Conservation (phyloP, 352 stramenopile species). For the Phytophthora agathidicida region DNA sequence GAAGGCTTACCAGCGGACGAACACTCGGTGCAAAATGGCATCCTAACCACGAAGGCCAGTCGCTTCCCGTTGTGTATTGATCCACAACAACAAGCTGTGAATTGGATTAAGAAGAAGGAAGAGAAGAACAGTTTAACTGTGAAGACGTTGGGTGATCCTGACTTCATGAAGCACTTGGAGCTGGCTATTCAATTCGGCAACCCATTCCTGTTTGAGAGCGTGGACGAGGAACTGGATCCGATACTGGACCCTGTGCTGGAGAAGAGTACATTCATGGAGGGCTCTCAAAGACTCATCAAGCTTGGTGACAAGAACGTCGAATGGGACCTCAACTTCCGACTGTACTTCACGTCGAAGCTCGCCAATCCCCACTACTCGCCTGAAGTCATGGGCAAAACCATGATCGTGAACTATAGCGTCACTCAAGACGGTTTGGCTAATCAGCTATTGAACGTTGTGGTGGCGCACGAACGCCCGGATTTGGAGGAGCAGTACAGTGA, state of each 20-base stretch:
- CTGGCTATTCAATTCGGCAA: conserved; percentile 96
- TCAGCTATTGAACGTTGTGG: conserved; percentile 94
- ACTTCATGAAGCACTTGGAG: conserved; percentile 97
- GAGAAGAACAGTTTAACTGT: conserved; percentile 93
- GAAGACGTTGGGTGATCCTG: conserved; percentile 92
- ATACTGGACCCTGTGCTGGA: conserved; percentile 95
- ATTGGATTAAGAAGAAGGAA: conserved; percentile 97
- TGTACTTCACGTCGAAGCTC: conserved; percentile 96
- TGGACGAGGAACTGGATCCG: conserved; percentile 95
- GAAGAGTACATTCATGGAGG: conserved; percentile 93
- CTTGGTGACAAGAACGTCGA: conserved; percentile 95
- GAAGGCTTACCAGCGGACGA: conserved; percentile 94
- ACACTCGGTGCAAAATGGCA: conserved; percentile 96
- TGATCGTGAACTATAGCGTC: conserved; percentile 97
- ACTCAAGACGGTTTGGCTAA: conserved; percentile 92
- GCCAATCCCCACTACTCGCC: conserved; percentile 95
- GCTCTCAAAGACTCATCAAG: conserved; percentile 90
- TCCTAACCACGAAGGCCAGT: conserved; percentile 93
- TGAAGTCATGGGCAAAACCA: conserved; percentile 96
- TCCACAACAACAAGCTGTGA: conserved; percentile 95
- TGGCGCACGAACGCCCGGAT: conserved; percentile 92
- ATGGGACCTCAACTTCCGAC: conserved; percentile 93
- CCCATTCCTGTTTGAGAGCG: conserved; percentile 95
- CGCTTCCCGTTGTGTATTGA: conserved; percentile 96
- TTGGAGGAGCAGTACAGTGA: conserved; percentile 94